These are phyloP conservation scores for Fusarium irregulare DNA, from an alignment of 2,329 filamentous ascomycete species.

Conservation along the genomic window DNA sequence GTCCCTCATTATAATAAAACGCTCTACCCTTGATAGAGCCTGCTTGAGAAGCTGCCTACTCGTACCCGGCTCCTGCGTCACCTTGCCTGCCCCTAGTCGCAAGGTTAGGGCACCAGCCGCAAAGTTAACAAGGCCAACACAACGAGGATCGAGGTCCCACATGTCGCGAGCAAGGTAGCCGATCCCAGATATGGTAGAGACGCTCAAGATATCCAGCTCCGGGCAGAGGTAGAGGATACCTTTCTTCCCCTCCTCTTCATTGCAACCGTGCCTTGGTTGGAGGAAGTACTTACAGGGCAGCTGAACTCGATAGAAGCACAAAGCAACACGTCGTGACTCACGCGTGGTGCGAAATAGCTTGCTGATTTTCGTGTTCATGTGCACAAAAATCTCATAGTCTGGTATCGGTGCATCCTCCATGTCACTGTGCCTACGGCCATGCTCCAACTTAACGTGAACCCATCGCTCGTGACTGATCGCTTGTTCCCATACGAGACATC, in stretches of 20 bases:
- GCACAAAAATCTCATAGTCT: neutral
- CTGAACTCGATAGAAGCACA: neutral
- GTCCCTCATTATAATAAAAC: no score
- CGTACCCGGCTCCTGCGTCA: accelerated
- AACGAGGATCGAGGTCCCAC: neutral
- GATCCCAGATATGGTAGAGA: accelerated
- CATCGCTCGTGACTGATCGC: neutral
- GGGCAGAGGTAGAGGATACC: neutral
- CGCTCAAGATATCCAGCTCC: neutral
- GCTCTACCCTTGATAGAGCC: no score
- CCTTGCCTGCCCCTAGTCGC: no score
- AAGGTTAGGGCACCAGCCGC: neutral
- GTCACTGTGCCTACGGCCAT: accelerated
- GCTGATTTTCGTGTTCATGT: neutral
- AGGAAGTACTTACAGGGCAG: neutral
- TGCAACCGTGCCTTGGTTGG: accelerated
- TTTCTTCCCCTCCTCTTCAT: no score
- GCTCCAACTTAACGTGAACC: neutral
- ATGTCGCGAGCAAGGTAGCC: neutral
- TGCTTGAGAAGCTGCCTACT: no score
- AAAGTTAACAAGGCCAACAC: conserved; percentile 4
- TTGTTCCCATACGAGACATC: conserved; percentile 16
- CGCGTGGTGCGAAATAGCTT: neutral
- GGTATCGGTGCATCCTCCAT: accelerated
- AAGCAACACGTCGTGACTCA: neutral